Evolutionary conservation across 192 early-diverging fungal species (phyloP).

Genomic region (Coemansia sp.): DNA sequence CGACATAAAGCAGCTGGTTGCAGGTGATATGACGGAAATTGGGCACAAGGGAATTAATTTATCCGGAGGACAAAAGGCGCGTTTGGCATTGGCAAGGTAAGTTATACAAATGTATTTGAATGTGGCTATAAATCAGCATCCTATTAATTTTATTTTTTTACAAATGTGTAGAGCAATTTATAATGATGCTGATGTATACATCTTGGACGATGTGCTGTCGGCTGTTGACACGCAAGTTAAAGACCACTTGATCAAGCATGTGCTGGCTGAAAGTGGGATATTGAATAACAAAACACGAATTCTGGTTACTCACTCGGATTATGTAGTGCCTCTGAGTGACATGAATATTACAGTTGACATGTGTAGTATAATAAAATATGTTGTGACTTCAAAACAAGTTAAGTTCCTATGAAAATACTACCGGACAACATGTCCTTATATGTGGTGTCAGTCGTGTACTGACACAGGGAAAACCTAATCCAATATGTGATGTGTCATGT

Average conservation of each 20-base stretch:
- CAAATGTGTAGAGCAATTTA: conserved; percentile 47
- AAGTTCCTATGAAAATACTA: no score
- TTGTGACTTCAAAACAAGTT: no score
- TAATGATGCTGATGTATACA: conserved; percentile 69
- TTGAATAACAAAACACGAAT: conserved; percentile 1
- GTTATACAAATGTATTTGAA: conserved; percentile 16
- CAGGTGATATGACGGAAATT: conserved; percentile 45
- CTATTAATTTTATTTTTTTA: background rate
- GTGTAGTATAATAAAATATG: no score
- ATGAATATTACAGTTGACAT: background rate
- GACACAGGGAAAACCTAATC: no score
- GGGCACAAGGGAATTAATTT: conserved; percentile 56
- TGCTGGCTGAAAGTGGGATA: conserved; percentile 62
- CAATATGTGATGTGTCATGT: no score
- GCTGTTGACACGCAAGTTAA: conserved; percentile 83
- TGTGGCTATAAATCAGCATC: background rate
- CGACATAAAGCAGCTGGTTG: conserved; percentile 60
- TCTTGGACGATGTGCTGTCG: conserved; percentile 84
- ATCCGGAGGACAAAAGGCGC: conserved; percentile 82
- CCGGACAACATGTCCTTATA: no score
- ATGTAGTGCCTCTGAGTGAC: conserved; percentile 1
- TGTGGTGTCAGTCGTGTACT: no score
- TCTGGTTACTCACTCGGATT: background rate
- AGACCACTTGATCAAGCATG: conserved; percentile 67
- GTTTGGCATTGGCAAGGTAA: conserved; percentile 80